phyloP scores from a whole-genome alignment of 352 stramenopile species.

The Phytophthora rubi region DNA sequence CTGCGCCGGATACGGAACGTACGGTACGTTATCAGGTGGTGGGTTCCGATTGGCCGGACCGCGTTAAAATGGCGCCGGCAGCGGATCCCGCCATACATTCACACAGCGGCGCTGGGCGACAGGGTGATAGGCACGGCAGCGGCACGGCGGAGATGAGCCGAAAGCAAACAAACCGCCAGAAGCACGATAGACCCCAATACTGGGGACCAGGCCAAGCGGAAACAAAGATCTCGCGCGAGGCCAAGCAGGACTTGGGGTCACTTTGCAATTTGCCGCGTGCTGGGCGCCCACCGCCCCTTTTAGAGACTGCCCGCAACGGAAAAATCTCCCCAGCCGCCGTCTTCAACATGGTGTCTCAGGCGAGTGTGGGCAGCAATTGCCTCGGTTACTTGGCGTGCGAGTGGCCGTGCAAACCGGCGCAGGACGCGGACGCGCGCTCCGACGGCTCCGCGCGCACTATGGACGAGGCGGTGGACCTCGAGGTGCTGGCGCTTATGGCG shows the following conservation, averaged over 20 bases:
- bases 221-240: not conserved
- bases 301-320: not conserved
- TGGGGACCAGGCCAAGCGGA: not conserved
- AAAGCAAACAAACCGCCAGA: not conserved
- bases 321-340: not conserved
- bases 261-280: constrained; percentile 39
- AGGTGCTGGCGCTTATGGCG: constrained; percentile 45
- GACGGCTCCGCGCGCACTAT: constrained; percentile 33
- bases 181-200: too few relatives aligned
- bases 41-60: constrained; percentile 31
- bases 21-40: constrained; percentile 24
- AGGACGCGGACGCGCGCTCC: constrained; percentile 31
- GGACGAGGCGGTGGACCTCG: constrained; percentile 51
- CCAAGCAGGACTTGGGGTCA: constrained; percentile 17
- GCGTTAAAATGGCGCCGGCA: constrained; percentile 34
- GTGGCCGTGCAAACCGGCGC: constrained; percentile 22
- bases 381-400: constrained; percentile 16
- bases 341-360: constrained; percentile 31
- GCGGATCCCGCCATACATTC: not conserved
- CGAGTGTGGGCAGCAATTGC: not conserved
- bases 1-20: not conserved
- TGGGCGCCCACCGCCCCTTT: not conserved
- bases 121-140: constrained; percentile 13
- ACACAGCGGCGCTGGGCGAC: constrained; percentile 10
- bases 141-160: not conserved